Conservation (phyloP, 2,329 filamentous ascomycete genomes). For the Apiospora marii region DNA sequence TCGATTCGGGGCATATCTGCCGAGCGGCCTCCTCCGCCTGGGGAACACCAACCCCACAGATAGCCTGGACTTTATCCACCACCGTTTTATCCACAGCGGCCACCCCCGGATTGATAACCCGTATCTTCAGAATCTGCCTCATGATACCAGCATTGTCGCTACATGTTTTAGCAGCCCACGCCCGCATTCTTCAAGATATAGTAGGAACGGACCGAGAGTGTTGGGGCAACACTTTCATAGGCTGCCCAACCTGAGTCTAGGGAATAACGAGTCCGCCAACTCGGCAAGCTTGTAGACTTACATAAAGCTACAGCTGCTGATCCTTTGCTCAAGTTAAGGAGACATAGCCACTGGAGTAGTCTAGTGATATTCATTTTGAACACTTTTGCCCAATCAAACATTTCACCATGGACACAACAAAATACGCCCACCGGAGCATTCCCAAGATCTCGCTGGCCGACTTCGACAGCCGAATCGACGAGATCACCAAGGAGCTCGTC, state of each 20-base stretch:
- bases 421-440: slow-evolving; percentile 52
- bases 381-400: background rate
- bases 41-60: slow-evolving; percentile 1
- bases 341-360: rapidly evolving
- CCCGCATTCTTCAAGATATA: background rate
- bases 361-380: background rate
- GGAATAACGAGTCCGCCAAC: background rate
- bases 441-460: slow-evolving; percentile 62
- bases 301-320: background rate
- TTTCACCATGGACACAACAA: slow-evolving; percentile 35
- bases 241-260: background rate
- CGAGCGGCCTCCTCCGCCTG: slow-evolving; percentile 9
- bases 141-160: background rate
- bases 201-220: background rate
- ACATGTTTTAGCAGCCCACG: background rate
- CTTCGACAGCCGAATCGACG: slow-evolving; percentile 59
- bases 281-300: background rate
- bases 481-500: slow-evolving; percentile 60
- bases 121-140: background rate
- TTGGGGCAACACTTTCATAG: background rate
- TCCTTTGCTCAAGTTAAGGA: background rate
- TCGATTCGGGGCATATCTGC: background rate
- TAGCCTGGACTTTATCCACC: background rate
- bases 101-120: background rate
- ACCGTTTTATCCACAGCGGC: background rate